A percentile compares a stretch with the other conserved stretches of the same genome.
phyloP scores from a whole-genome alignment of 1,284 basidiomycete genomes.

The Ustilago trichophora region DNA sequence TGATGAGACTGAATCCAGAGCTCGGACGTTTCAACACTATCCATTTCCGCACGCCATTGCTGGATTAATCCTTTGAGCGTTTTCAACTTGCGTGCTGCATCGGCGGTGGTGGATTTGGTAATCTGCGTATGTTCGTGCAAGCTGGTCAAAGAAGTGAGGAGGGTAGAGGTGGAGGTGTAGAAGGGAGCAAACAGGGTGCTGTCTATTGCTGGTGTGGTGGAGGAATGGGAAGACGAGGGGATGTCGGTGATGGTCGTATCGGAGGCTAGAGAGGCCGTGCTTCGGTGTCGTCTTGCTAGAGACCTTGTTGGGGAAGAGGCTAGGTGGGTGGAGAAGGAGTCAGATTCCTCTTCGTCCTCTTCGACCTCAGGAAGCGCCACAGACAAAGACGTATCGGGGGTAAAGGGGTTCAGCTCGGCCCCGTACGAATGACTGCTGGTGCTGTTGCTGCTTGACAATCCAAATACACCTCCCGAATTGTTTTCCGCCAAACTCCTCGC shows the following conservation, averaged over 20 bases:
- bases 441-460: no score
- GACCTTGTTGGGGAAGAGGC: background rate
- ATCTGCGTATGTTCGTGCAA: constrained; percentile 53
- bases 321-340: background rate
- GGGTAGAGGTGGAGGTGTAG: constrained; percentile 15
- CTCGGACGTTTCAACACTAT: constrained; percentile 27
- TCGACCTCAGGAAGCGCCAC: no score
- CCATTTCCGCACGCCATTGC: constrained; percentile 34
- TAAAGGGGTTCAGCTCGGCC: background rate
- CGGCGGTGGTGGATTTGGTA: constrained; percentile 20
- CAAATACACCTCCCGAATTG: background rate
- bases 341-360: no score
- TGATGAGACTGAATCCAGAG: constrained; percentile 8
- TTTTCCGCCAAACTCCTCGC: background rate
- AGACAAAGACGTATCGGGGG: no score
- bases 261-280: background rate
- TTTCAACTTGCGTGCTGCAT: constrained; percentile 38
- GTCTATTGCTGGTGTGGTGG: background rate
- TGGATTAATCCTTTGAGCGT: constrained; percentile 21
- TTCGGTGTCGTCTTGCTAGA: background rate
- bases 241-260: constrained; percentile 8
- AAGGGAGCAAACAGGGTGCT: constrained; percentile 6
- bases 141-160: constrained; percentile 10
- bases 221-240: background rate
- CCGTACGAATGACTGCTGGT: background rate